These are phyloP conservation scores for Asterella californica DNA, from an alignment of 225 moss, liverwort and hornwort species.

Conservation along the genomic window DNA sequence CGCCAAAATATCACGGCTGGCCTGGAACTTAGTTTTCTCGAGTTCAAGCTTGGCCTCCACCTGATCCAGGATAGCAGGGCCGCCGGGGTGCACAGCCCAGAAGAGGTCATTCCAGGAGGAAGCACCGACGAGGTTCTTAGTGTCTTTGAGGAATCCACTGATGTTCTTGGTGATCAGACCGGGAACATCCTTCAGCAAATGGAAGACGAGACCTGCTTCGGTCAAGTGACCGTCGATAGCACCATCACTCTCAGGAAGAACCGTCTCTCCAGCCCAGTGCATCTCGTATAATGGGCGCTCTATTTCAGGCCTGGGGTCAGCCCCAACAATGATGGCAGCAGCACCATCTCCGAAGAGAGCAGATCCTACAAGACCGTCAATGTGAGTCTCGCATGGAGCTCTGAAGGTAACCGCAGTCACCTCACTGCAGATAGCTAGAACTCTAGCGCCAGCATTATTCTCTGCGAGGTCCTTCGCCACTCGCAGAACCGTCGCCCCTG, in stretches of 20 bases:
- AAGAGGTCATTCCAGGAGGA: neutral
- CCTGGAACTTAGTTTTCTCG: neutral
- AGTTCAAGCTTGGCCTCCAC: neutral
- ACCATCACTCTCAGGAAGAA: constrained; percentile 8
- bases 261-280: constrained; percentile 2
- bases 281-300: neutral
- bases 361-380: constrained; percentile 9
- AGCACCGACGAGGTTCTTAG: neutral
- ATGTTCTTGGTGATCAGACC: constrained; percentile 16
- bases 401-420: constrained; percentile 7
- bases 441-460: constrained; percentile 6
- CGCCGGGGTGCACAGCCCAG: constrained; percentile 16
- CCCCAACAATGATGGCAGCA: neutral
- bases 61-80: constrained; percentile 15
- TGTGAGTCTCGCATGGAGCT: constrained; percentile 3
- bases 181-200: constrained; percentile 17
- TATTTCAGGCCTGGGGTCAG: constrained; percentile 8
- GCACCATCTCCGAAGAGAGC: constrained; percentile 17
- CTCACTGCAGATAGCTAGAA: neutral
- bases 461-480: constrained; percentile 14
- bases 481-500: neutral
- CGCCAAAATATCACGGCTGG: neutral
- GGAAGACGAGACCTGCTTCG: constrained; percentile 16
- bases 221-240: constrained; percentile 16
- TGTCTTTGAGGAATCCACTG: neutral